These are phyloP conservation scores for Hansenula lynferdii DNA, from an alignment of 1,139 yeast genomes.

Conservation along the genomic window DNA sequence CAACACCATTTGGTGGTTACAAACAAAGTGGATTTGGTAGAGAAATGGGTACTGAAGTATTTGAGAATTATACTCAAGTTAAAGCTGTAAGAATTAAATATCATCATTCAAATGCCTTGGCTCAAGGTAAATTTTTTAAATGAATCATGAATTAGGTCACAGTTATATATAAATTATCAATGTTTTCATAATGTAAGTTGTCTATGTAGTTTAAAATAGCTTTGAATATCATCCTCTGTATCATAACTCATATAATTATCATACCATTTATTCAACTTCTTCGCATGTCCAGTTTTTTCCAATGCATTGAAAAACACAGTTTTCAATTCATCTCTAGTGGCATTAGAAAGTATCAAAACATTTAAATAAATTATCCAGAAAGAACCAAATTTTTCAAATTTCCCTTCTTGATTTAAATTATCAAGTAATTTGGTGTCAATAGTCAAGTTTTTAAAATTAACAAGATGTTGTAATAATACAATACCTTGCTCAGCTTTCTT, in stretches of 20 bases:
- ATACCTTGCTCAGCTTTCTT: background rate
- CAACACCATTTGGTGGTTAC: conserved; percentile 76
- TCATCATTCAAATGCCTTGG: background rate
- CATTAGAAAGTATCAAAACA: background rate
- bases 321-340: background rate
- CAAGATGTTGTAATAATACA: conserved; percentile 5
- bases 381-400: conserved; percentile 4
- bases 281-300: background rate
- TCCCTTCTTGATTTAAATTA: conserved; percentile 4
- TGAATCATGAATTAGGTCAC: no score
- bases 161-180: no score
- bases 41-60: conserved; percentile 44
- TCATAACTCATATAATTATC: conserved; percentile 4
- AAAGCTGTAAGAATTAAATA: conserved; percentile 58
- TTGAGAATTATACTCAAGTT: conserved; percentile 70
- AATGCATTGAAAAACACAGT: conserved; percentile 1
- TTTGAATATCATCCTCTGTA: background rate
- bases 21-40: conserved; percentile 63
- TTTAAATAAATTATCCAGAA: conserved; percentile 15
- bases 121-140: conserved; percentile 1
- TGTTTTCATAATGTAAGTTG: background rate
- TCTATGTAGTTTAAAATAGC: background rate
- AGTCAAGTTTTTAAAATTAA: conserved; percentile 3
- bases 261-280: conserved; percentile 7
- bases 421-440: conserved; percentile 5